A percentile compares a stretch with the other conserved stretches of the same genome.
These are phyloP conservation scores for Phaeosphaeria sp. DNA, from an alignment of 2,329 filamentous ascomycete species.

Conservation along the genomic window DNA sequence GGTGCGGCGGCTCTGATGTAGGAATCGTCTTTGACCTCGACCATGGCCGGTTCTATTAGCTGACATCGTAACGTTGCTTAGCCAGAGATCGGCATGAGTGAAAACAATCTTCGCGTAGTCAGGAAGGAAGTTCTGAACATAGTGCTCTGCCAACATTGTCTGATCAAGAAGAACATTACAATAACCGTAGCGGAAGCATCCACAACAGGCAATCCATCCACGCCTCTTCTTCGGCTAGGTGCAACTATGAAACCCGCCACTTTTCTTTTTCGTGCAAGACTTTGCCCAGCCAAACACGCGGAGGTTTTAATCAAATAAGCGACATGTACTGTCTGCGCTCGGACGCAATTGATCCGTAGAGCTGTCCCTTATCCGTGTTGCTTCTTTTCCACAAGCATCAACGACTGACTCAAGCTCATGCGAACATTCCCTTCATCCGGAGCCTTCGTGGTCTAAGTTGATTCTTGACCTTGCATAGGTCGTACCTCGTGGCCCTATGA, in stretches of 20 bases:
- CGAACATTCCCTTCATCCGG: neutral
- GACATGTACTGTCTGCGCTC: neutral
- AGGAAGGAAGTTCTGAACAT: too few species aligned
- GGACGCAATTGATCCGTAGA: neutral
- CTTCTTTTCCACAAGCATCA: neutral
- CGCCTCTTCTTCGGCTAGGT: neutral
- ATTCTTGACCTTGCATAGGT: neutral
- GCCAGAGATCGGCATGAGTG: too few species aligned
- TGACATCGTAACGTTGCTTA: too few species aligned
- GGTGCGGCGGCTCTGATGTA: too few species aligned
- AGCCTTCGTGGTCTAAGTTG: neutral
- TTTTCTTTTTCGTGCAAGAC: neutral
- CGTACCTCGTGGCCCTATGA: neutral
- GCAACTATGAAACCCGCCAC: neutral
- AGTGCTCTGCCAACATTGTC: too few species aligned
- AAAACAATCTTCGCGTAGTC: too few species aligned
- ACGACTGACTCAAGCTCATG: neutral
- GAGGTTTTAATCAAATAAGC: neutral
- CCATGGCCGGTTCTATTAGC: too few species aligned
- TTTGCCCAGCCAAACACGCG: neutral
- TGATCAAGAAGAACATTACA: too few species aligned
- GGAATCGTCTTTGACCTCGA: too few species aligned
- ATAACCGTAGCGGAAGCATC: neutral
- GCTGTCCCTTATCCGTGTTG: neutral
- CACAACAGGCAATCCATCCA: neutral